Evolutionary conservation across 2,329 filamentous ascomycete genomes (phyloP).

Genomic region (Aspergillus oerlinghausenensis): DNA sequence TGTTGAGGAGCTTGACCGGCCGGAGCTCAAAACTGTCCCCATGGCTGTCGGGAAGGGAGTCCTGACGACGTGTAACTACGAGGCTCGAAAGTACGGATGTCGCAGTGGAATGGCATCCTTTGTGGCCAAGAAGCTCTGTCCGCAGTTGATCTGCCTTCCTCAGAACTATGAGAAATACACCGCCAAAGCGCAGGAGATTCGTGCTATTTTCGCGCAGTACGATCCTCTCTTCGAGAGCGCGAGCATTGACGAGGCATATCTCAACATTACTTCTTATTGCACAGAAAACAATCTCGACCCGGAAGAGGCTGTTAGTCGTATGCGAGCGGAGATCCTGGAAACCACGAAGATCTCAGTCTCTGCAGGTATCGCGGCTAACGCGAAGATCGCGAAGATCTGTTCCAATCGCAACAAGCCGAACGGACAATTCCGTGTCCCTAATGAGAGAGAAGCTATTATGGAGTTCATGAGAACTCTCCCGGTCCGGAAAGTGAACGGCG

Average conservation of each 20-base stretch:
- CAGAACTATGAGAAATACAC: conserved; percentile 88
- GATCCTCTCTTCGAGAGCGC: conserved; percentile 88
- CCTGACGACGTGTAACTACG: conserved; percentile 75
- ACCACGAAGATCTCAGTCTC: conserved; percentile 82
- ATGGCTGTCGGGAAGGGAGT: conserved; percentile 83
- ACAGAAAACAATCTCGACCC: conserved; percentile 61
- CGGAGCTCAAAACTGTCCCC: conserved; percentile 78
- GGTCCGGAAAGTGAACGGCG: conserved; percentile 86
- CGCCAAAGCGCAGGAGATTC: conserved; percentile 82
- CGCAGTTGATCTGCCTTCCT: conserved; percentile 73
- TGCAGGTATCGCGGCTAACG: conserved; percentile 89
- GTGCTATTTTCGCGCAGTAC: conserved; percentile 77
- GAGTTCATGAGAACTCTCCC: conserved; percentile 78
- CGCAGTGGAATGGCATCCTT: conserved; percentile 95
- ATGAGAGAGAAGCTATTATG: conserved; percentile 70
- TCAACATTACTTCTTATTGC: conserved; percentile 91
- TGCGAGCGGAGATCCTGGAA: conserved; percentile 71
- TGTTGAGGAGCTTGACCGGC: conserved; percentile 78
- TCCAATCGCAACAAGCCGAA: conserved; percentile 97
- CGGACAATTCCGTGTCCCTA: conserved; percentile 75
- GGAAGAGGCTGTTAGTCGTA: conserved; percentile 68
- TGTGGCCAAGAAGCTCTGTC: conserved; percentile 90
- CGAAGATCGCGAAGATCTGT: conserved; percentile 89
- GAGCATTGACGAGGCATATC: conserved; percentile 92
- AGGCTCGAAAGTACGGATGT: conserved; percentile 83